These are phyloP conservation scores for Murraya koenigii DNA, from an alignment of 345 rosid species.

Conservation along the genomic window DNA sequence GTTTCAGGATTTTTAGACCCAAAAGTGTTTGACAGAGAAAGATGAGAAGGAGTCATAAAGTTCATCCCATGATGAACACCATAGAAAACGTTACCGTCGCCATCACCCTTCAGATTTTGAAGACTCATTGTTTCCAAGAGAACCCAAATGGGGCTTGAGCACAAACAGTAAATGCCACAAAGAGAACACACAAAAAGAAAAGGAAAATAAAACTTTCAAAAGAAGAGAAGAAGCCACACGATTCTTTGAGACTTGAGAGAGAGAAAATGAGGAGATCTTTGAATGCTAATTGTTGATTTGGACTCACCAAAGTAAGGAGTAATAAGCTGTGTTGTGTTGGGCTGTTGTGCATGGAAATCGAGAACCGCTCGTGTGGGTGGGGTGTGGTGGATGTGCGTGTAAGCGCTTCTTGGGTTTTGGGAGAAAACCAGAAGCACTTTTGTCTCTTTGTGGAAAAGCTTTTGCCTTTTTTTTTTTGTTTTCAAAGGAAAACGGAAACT, in stretches of 20 bases:
- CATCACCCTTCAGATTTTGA: conserved; percentile 13
- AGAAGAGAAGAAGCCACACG: conserved; percentile 29
- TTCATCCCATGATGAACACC: conserved; percentile 26
- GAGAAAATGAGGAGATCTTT: background rate
- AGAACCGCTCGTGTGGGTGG: conserved; percentile 72
- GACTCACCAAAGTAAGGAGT: background rate
- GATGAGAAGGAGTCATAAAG: conserved; percentile 25
- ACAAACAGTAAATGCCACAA: too few relatives aligned
- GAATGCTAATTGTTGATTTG: background rate
- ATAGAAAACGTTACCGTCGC: conserved; percentile 10
- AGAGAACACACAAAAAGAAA: background rate
- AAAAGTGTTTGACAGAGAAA: conserved; percentile 22
- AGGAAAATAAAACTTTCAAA: background rate
- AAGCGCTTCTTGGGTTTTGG: conserved; percentile 34
- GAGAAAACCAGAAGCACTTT: conserved; percentile 40
- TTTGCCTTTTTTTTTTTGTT: too few relatives aligned
- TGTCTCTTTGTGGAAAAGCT: conserved; percentile 33
- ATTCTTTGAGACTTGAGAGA: conserved; percentile 7
- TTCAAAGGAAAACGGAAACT: conserved; percentile 19
- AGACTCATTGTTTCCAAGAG: conserved; percentile 31
- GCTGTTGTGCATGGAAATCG: conserved; percentile 29
- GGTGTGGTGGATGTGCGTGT: conserved; percentile 19
- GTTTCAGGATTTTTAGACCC: conserved; percentile 25
- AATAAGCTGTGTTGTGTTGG: background rate
- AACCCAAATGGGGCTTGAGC: too few relatives aligned